Evolutionary conservation across 305 asterid species (phyloP).

Genomic region (Rubia tinctorum): DNA sequence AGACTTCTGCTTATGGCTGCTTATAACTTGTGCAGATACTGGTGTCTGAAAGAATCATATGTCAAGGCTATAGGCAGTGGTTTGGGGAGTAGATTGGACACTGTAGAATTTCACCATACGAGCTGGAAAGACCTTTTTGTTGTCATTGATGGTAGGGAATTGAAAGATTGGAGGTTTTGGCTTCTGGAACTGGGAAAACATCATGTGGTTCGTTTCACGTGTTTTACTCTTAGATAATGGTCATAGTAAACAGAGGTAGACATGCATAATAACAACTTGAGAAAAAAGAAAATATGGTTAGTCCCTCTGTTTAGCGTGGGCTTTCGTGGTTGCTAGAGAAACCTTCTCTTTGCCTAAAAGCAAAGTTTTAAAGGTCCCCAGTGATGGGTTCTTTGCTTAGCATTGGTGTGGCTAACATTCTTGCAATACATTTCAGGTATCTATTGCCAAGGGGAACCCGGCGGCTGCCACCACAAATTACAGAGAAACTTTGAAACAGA

Average conservation of each 20-base stretch:
- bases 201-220: constrained; percentile 51
- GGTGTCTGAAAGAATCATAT: constrained; percentile 93
- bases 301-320: too few relatives aligned
- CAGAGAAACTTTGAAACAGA: constrained; percentile 40
- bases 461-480: constrained; percentile 44
- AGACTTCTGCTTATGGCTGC: constrained; percentile 6
- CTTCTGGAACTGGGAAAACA: constrained; percentile 45
- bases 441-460: constrained; percentile 78
- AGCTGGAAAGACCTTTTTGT: constrained; percentile 65
- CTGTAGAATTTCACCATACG: constrained; percentile 66
- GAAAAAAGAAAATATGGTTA: neutral
- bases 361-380: too few relatives aligned
- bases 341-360: too few relatives aligned
- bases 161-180: constrained; percentile 88
- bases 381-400: neutral
- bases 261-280: neutral
- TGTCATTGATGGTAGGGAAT: constrained; percentile 59
- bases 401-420: neutral
- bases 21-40: constrained; percentile 55
- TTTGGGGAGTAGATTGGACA: constrained; percentile 64
- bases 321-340: too few relatives aligned
- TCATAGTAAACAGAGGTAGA: neutral
- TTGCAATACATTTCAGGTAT: constrained; percentile 34
- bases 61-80: constrained; percentile 87
- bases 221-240: constrained; percentile 2